A percentile compares a stretch with the other conserved stretches of the same genome.
These are phyloP conservation scores for Syzygium jambos DNA, from an alignment of 345 rosid species.

Conservation along the genomic window DNA sequence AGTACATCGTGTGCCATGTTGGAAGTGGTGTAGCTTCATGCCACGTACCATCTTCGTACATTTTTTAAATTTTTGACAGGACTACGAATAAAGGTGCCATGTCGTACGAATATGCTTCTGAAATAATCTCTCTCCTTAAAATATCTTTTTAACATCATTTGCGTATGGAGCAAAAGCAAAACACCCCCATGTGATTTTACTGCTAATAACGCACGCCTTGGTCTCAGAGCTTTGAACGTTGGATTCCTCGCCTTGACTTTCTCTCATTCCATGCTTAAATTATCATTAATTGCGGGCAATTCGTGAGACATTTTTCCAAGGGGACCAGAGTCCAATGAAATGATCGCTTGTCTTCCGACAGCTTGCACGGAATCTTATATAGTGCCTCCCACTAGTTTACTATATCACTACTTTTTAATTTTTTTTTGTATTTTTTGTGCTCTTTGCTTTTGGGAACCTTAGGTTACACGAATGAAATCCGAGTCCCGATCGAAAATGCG, in stretches of 20 bases:
- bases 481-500: background rate
- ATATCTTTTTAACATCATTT: background rate
- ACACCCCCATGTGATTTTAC: background rate
- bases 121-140: background rate
- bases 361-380: background rate
- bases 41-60: background rate
- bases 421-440: background rate
- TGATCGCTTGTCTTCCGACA: background rate
- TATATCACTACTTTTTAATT: background rate
- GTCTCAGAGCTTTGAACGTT: background rate
- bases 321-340: background rate
- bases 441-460: background rate
- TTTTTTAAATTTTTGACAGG: background rate
- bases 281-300: background rate
- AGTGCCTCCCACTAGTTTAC: background rate
- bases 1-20: background rate
- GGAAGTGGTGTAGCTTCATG: background rate
- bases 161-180: background rate
- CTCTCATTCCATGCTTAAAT: background rate
- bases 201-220: background rate
- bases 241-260: background rate
- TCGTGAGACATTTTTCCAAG: background rate
- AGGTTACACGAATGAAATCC: background rate
- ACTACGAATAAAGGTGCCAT: background rate
- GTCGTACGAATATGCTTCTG: background rate